phyloP scores from a whole-genome alignment of 306 rosid genomes.

The Adenanthera pavonina region DNA sequence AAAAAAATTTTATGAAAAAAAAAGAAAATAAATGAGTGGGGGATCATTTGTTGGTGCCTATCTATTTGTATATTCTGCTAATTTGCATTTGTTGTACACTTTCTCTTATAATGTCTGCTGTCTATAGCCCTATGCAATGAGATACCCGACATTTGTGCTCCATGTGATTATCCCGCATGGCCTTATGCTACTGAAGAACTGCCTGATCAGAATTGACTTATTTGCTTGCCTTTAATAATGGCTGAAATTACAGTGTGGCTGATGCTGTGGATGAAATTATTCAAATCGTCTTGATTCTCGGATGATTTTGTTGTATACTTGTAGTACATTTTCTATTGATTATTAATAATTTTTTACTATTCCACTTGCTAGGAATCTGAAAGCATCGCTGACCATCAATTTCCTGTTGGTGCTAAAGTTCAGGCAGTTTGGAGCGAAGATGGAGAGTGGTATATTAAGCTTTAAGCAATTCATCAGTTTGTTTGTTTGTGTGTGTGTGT shows the following conservation, averaged over 20 bases:
- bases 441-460: conserved; percentile 87
- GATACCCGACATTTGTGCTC: neutral
- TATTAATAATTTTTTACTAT: neutral
- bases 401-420: conserved; percentile 24
- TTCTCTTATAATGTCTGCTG: neutral
- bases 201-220: neutral
- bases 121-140: neutral
- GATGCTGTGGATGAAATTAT: conserved; percentile 21
- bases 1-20: neutral
- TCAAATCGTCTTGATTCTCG: conserved; percentile 15
- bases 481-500: neutral
- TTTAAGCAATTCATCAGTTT: conserved; percentile 28
- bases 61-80: neutral
- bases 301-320: conserved; percentile 6
- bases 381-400: conserved; percentile 51
- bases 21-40: neutral
- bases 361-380: conserved; percentile 56
- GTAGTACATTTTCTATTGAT: neutral
- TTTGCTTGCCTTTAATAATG: conserved; percentile 3
- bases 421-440: conserved; percentile 69
- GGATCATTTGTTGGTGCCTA: conserved; percentile 11
- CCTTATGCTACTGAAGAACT: neutral
- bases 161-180: neutral
- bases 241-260: conserved; percentile 26
- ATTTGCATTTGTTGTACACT: conserved; percentile 8